These are phyloP conservation scores for Xylaria multiplex DNA, from an alignment of 2,329 filamentous ascomycete species.

Conservation along the genomic window DNA sequence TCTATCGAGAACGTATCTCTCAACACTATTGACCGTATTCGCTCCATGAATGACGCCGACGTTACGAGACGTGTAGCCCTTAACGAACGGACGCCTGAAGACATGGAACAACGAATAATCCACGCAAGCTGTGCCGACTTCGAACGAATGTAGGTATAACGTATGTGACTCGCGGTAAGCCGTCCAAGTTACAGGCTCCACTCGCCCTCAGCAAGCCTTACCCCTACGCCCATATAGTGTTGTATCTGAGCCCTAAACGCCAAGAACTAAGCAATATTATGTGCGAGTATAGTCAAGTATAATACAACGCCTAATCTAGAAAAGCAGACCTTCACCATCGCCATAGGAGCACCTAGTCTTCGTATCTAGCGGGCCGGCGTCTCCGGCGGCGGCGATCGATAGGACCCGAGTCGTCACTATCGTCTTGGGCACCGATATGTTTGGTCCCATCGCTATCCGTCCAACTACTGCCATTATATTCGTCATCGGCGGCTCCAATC, in stretches of 20 bases:
- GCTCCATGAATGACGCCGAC: background rate
- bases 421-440: slow-evolving; percentile 38
- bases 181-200: background rate
- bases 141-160: background rate
- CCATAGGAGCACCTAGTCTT: slow-evolving; percentile 38
- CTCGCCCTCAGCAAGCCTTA: background rate
- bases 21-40: background rate
- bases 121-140: slow-evolving; percentile 14
- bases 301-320: slow-evolving; percentile 6
- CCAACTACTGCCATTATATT: slow-evolving; percentile 47
- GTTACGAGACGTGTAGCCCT: background rate
- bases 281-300: slow-evolving; percentile 17
- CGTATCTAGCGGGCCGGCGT: slow-evolving; percentile 46
- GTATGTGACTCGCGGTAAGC: background rate
- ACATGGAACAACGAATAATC: background rate
- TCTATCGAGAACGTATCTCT: too few relatives aligned
- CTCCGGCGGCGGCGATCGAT: slow-evolving; percentile 40
- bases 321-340: background rate
- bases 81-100: background rate
- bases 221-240: background rate
- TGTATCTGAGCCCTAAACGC: background rate
- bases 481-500: slow-evolving; percentile 41
- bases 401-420: slow-evolving; percentile 39
- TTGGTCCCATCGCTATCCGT: slow-evolving; percentile 41
- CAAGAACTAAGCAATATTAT: slow-evolving; percentile 8